phyloP scores from a whole-genome alignment of 768 basidiomycete species.

The Pleurotus salmoneostramineus region DNA sequence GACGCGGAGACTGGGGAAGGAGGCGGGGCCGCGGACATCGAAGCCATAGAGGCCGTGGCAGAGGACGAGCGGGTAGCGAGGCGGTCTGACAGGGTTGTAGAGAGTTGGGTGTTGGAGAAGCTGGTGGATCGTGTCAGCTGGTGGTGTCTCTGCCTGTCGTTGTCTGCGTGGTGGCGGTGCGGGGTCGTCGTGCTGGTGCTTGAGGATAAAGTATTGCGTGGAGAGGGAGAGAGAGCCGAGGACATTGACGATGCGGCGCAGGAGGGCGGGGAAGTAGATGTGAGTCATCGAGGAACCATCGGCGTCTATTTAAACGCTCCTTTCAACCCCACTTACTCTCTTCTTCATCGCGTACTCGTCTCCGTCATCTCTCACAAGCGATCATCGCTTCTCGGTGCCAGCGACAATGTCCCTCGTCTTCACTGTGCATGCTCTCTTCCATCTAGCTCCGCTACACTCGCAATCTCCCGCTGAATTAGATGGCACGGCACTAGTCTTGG shows the following conservation, averaged over 20 bases:
- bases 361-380: too few species aligned
- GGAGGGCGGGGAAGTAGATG: slow-evolving; percentile 51
- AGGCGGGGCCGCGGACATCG: slow-evolving; percentile 79
- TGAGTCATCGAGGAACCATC: slow-evolving; percentile 27
- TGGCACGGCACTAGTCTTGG: too few species aligned
- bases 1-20: slow-evolving; percentile 79
- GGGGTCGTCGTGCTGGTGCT: background rate
- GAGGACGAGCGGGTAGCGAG: slow-evolving; percentile 90
- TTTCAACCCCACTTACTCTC: too few species aligned
- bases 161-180: too few species aligned
- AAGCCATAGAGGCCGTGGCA: slow-evolving; percentile 98
- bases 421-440: too few species aligned
- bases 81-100: slow-evolving; percentile 71
- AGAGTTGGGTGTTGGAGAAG: slow-evolving; percentile 76
- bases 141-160: background rate
- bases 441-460: too few species aligned
- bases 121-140: slow-evolving; percentile 54
- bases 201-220: slow-evolving; percentile 50
- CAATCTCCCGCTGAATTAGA: too few species aligned
- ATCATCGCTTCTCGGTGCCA: too few species aligned
- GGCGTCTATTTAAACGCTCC: too few species aligned
- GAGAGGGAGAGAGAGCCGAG: slow-evolving; percentile 70
- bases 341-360: too few species aligned
- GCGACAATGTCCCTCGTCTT: too few species aligned
- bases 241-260: slow-evolving; percentile 64